Evolutionary conservation across 371 early-diverging fungal genomes (phyloP), one percentile per base, ranked within the genome.

Genomic region (Rhizomucor miehei): DNA sequence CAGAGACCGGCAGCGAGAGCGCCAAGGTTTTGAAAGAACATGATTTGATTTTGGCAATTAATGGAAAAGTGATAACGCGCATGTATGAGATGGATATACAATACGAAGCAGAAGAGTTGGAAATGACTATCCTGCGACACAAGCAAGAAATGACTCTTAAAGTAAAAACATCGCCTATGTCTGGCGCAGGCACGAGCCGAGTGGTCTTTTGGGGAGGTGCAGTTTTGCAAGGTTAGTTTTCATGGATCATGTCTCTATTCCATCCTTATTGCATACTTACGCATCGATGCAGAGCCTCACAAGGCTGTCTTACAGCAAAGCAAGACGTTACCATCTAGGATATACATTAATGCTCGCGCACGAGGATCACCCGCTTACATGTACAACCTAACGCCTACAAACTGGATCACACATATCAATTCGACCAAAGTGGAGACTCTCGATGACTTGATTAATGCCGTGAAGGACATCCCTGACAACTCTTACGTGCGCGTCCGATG

Each of bases 401-500:
- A 81, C 71, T 91, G 89, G 87, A 81, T 93, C 58, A 86, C 85
- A 0, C 86, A 88, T 54, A 79, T 90, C 59, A 85, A 90, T 40
- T 77, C 77, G 6, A 68, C 70, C 10, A 62, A 79, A n/a, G 86
- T 86, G 0, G 75, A 73, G 0, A 81, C 83, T 25, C 66, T 88
- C 34, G 87, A 85, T 68, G 83, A 84, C 23, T 67, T 88, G 25
- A 63, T 86, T 51, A 59, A 43, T 8, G 89, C 84, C 5, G 87
- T 92, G 10, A 81, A 82, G 47, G 74, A 82, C 17, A 70, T 84
- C 21, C 60, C 76, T 14, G 84, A 85, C 43, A 89, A 88, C 50
- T 81, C 73, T 0, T 94, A 91, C 68, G 90, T 90, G 16, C 84
- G 94, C n/a, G 85, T 95, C 29, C 89, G 90, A 55, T 80, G 84